Conservation (phyloP, 2,329 filamentous ascomycete genomes). For the Aureobasidium melanogenum region DNA sequence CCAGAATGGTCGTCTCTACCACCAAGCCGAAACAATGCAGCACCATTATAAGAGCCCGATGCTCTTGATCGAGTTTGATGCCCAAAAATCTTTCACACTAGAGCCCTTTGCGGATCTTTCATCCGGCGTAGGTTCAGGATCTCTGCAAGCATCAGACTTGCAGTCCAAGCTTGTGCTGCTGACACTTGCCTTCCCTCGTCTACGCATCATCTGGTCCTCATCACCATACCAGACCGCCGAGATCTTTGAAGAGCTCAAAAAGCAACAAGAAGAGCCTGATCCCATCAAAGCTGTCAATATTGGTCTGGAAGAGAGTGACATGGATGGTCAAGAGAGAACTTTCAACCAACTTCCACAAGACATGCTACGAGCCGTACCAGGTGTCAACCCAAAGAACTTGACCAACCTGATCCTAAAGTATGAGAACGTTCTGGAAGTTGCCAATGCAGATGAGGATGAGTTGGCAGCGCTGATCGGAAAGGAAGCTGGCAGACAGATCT, state of each 20-base stretch:
- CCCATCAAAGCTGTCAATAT: conserved; percentile 77
- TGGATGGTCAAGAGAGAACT: conserved; percentile 46
- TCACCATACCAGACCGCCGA: conserved; percentile 94
- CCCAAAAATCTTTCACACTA: conserved; percentile 93
- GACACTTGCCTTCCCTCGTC: conserved; percentile 79
- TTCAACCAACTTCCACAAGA: conserved; percentile 85
- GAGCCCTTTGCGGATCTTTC: conserved; percentile 48
- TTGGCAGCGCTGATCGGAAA: conserved; percentile 67
- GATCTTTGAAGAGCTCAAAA: conserved; percentile 91
- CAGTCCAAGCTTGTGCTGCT: conserved; percentile 89
- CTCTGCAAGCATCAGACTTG: conserved; percentile 59
- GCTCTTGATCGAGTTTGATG: conserved; percentile 94
- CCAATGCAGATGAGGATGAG: conserved; percentile 72
- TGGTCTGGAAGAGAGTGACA: conserved; percentile 57
- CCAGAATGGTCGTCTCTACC: conserved; percentile 82
- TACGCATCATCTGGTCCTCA: conserved; percentile 89
- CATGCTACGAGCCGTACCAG: conserved; percentile 78
- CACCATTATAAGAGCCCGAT: conserved; percentile 83
- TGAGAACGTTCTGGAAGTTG: conserved; percentile 70
- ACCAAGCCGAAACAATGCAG: conserved; percentile 89
- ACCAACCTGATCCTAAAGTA: conserved; percentile 62
- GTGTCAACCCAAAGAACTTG: conserved; percentile 71
- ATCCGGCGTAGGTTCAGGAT: conserved; percentile 55
- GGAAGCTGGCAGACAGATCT: conserved; percentile 67
- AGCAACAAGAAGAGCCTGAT: conserved; percentile 81